Base-by-base conservation (phyloP, 2,329 filamentous ascomycete genomes). In the Lomentospora prolificans region DNA sequence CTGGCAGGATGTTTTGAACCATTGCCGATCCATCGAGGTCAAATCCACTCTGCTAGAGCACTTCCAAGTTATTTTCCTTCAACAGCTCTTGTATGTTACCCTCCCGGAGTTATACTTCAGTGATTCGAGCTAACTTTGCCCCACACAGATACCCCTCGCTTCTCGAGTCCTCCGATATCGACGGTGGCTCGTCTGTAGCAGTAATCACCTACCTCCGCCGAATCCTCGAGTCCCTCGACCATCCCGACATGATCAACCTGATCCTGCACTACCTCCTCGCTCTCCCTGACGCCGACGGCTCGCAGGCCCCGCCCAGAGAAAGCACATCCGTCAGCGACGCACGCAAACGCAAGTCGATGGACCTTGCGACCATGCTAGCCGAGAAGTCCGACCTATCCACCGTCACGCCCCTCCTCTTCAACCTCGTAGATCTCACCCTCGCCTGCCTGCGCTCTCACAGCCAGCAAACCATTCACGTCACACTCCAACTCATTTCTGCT, bases 1-100 rank as follows among this genome's bases (percentile, higher is more conserved):
- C 66, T 99, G 94, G 94, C 94, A 99, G 71, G 94, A 99, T 68
- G 91, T 96, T 31, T 75, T 99, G 58, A 94, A 97, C 67, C 92
- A 97, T 70, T 99, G 94, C 72, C 84, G 85, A 64, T 97, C 92
- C 3, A 77, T 85, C 1, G 92, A 97, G 66, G 90, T 99, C 62
- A 94, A 92, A 67, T 89, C 89, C 61, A 96, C 91, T 1, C 75
- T 99, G 53, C 78, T 99, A 30, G 94, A 99, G 67, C 94, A 99
- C 70, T 99, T 99, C 65, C 91, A 96, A 67, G 87, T 97, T 62
- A 83, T 99, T 31, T 99, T 99, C 68, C 75, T 99, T 54, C 90
- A 96, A 69, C 94, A 99, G 69, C 75, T 99, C 64, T 73, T 99
- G 82, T 97, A 71, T 66, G 86, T 72, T 17, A 39, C 2, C 19